phyloP scores from a whole-genome alignment of 305 asterid genomes.

The Fraxinus angustifolia region DNA sequence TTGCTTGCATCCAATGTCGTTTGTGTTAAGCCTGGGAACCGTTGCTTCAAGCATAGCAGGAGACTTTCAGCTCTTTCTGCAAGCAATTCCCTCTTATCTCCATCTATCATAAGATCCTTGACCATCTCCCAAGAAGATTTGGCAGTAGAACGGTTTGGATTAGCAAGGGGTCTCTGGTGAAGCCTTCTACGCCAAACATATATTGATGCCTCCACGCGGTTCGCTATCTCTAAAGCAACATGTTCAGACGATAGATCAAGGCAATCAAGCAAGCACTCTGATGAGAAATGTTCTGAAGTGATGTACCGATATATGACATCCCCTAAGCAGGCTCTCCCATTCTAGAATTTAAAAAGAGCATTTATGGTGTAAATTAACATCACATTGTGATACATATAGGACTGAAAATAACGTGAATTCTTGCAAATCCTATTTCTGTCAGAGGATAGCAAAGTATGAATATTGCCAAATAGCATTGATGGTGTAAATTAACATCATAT shows the following conservation, averaged over 20 bases:
- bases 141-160: slow-evolving; percentile 43
- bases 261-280: slow-evolving; percentile 82
- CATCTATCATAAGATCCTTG: slow-evolving; percentile 59
- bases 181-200: slow-evolving; percentile 63
- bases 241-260: slow-evolving; percentile 78
- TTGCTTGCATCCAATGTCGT: slow-evolving; percentile 73
- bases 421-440: background rate
- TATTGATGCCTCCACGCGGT: slow-evolving; percentile 81
- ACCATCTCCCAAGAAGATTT: slow-evolving; percentile 90
- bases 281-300: slow-evolving; percentile 75
- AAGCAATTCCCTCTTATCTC: slow-evolving; percentile 65
- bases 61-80: slow-evolving; percentile 83
- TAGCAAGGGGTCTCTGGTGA: slow-evolving; percentile 46
- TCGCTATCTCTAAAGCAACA: slow-evolving; percentile 77
- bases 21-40: slow-evolving; percentile 70
- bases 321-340: slow-evolving; percentile 85
- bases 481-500: background rate
- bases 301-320: slow-evolving; percentile 81
- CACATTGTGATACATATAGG: background rate
- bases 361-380: background rate
- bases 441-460: background rate
- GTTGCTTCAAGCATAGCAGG: slow-evolving; percentile 57
- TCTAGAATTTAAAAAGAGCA: slow-evolving; percentile 35
- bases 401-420: background rate
- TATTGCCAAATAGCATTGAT: background rate